phyloP scores from a whole-genome alignment of 73 alveolate species.

The Effrenium voratum region DNA sequence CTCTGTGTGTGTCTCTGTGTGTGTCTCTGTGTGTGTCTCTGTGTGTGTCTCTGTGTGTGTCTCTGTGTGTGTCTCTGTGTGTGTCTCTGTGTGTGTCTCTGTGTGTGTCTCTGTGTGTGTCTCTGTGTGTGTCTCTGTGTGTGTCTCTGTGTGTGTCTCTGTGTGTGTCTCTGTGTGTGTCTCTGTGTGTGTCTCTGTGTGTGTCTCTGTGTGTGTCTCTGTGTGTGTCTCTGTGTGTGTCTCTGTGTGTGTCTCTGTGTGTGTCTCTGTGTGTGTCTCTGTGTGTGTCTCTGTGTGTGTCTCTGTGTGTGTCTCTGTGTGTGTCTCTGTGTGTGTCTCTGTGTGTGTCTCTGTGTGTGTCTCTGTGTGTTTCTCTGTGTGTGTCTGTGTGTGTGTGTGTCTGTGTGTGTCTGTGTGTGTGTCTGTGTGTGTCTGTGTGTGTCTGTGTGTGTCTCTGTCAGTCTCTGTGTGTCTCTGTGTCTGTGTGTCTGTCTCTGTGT shows the following conservation, averaged over 20 bases:
- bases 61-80: conserved; percentile 31
- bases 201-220: conserved; percentile 26
- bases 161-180: conserved; percentile 33
- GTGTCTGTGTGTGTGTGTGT: not conserved
- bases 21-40: conserved; percentile 36
- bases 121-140: conserved; percentile 31
- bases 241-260: conserved; percentile 28
- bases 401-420: not conserved
- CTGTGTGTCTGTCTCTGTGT: conserved; percentile 26
- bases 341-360: not conserved
- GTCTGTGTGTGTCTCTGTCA: not conserved
- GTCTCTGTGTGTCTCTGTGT: conserved; percentile 24
- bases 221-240: conserved; percentile 33
- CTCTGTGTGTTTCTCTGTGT: not conserved
- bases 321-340: not conserved
- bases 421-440: not conserved
- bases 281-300: conserved; percentile 14
- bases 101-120: conserved; percentile 39
- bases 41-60: conserved; percentile 33
- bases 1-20: conserved; percentile 42
- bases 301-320: conserved; percentile 5
- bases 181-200: conserved; percentile 28
- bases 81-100: conserved; percentile 36
- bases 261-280: conserved; percentile 25
- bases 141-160: conserved; percentile 26